A percentile compares a stretch with the other conserved stretches of the same genome.
phyloP scores from a whole-genome alignment of 352 stramenopile genomes.

The Phytophthora brassicae region DNA sequence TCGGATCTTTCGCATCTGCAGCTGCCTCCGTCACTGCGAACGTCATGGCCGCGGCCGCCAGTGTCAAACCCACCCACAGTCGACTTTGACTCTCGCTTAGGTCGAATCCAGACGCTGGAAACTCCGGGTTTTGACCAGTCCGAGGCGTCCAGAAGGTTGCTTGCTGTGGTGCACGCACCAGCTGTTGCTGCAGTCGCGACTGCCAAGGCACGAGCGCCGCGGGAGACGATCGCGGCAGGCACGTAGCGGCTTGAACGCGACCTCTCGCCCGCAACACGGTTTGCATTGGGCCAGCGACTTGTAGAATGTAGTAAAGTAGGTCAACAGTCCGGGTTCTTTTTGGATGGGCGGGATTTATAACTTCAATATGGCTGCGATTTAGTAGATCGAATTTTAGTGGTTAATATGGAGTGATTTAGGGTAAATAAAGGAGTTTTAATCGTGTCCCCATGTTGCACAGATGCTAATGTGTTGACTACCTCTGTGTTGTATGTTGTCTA shows the following conservation, averaged over 20 bases:
- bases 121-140: constrained; percentile 13
- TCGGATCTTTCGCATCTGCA: constrained; percentile 16
- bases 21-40: constrained; percentile 17
- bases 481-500: constrained; percentile 1
- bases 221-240: constrained; percentile 13
- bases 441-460: not conserved
- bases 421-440: not conserved
- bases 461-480: not conserved
- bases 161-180: not conserved
- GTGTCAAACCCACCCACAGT: constrained; percentile 21
- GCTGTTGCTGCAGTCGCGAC: constrained; percentile 9
- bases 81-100: constrained; percentile 14
- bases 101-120: constrained; percentile 13
- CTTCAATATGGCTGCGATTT: constrained; percentile 29
- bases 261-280: constrained; percentile 31
- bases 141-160: constrained; percentile 11
- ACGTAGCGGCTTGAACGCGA: constrained; percentile 23
- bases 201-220: constrained; percentile 10
- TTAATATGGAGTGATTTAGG: not conserved
- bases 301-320: no score
- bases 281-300: constrained; percentile 35
- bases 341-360: no score
- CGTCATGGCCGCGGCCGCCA: constrained; percentile 16
- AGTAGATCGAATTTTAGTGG: no score
- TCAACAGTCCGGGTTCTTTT: no score